phyloP scores from a whole-genome alignment of 2,329 filamentous ascomycete genomes.

The Fusarium clavum region DNA sequence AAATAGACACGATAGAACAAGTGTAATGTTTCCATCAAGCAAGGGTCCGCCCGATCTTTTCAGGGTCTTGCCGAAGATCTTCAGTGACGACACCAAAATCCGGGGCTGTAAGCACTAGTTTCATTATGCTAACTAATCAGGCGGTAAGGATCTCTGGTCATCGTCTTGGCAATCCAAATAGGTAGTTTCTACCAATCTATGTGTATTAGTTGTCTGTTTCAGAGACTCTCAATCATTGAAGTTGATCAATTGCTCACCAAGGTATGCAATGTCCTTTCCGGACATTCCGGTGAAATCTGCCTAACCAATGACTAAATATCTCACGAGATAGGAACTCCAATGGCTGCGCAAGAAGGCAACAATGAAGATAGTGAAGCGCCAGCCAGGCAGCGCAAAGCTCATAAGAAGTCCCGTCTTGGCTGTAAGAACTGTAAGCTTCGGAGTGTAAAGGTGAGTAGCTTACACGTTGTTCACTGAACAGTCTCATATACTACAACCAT shows the following conservation, averaged over 20 bases:
- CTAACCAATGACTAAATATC: not conserved
- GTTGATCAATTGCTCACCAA: not conserved
- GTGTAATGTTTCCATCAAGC: not conserved
- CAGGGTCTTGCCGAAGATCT: not conserved
- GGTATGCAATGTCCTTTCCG: conserved; percentile 5
- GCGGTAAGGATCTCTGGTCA: not conserved
- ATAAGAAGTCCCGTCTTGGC: conserved; percentile 65
- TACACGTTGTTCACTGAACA: not conserved
- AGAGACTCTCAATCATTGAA: not conserved
- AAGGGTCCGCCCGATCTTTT: not conserved
- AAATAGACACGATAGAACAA: not conserved
- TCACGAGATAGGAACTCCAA: not conserved
- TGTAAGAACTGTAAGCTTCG: conserved; percentile 68
- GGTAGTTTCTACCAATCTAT: not conserved
- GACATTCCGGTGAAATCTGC: not conserved
- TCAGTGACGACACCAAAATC: not conserved
- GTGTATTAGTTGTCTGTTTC: not conserved
- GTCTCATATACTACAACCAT: not conserved
- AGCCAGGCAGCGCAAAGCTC: conserved; percentile 51
- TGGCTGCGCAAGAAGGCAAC: conserved; percentile 17
- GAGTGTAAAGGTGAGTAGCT: conserved; percentile 59
- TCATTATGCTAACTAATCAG: not conserved
- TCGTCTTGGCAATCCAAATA: conserved; percentile 3
- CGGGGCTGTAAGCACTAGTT: conserved; percentile 16
- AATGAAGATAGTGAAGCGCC: not conserved